Evolutionary conservation across 345 rosid genomes (phyloP).

Genomic region (Hibiscus tridactylites): DNA sequence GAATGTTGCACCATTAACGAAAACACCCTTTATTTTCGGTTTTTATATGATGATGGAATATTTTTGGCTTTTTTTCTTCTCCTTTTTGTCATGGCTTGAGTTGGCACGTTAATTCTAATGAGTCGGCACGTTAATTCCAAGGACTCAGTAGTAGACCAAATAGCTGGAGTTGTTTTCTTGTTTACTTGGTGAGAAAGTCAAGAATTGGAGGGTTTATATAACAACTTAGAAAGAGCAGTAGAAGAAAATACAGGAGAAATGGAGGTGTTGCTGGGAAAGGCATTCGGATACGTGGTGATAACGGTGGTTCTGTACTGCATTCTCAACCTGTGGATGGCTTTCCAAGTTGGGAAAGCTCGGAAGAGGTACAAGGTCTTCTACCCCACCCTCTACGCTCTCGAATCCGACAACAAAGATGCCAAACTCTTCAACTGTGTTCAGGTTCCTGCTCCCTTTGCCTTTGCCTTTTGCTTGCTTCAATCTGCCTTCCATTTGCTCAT

Average conservation of each 20-base stretch:
- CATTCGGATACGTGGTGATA: constrained; percentile 74
- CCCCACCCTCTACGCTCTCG: constrained; percentile 71
- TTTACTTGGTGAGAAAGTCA: neutral
- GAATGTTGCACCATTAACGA: no score
- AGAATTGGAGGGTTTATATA: neutral
- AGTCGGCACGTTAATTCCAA: no score
- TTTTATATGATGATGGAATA: no score
- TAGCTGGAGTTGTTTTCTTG: neutral
- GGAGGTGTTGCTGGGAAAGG: constrained; percentile 26
- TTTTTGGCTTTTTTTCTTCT: no score
- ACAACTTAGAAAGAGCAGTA: neutral
- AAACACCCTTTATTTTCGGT: no score
- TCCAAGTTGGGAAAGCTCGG: constrained; percentile 64
- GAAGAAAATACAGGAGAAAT: neutral
- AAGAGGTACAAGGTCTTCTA: constrained; percentile 71
- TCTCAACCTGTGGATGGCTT: constrained; percentile 69
- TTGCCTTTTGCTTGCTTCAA: neutral
- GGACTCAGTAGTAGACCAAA: no score
- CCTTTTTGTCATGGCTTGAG: no score
- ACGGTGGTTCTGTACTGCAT: constrained; percentile 58
- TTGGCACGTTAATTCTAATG: no score
- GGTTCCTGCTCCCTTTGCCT: constrained; percentile 25
- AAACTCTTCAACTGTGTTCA: constrained; percentile 83
- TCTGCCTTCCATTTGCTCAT: neutral
- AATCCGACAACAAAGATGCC: constrained; percentile 90